phyloP scores from a whole-genome alignment of 2,329 filamentous ascomycete genomes.

The Cercospora berteroae region DNA sequence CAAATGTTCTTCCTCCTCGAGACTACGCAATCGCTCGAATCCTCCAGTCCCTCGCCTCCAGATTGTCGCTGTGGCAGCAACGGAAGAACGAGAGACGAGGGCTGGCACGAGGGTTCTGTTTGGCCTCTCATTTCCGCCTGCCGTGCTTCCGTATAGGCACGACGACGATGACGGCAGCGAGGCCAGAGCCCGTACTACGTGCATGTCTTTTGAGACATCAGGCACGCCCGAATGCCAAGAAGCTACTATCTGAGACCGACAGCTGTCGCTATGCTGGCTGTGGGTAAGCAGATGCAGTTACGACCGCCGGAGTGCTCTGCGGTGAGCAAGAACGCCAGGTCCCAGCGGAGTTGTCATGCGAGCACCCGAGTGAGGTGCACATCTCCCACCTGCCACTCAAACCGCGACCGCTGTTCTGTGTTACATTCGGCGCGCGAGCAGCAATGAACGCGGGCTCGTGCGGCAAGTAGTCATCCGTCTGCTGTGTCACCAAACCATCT shows the following conservation, averaged over 20 bases:
- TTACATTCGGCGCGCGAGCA: conserved; percentile 8
- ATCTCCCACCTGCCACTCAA: background rate
- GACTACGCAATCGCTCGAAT: background rate
- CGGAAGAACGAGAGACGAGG: conserved; percentile 2
- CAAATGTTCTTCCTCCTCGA: background rate
- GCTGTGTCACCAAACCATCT: conserved; percentile 16
- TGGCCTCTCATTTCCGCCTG: conserved; percentile 14
- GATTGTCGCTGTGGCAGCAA: background rate
- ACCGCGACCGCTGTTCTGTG: conserved; percentile 14
- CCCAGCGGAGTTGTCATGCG: background rate
- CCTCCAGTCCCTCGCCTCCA: background rate
- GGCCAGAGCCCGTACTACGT: background rate
- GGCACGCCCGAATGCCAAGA: background rate
- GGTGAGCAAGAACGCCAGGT: background rate
- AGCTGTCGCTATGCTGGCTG: background rate
- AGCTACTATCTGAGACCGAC: background rate
- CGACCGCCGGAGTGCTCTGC: background rate
- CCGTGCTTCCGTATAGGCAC: conserved; percentile 7
- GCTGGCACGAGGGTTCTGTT: conserved; percentile 1
- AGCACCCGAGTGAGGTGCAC: background rate
- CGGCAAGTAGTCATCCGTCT: conserved; percentile 11
- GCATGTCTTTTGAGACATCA: background rate
- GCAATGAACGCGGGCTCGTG: conserved; percentile 8
- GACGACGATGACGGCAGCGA: background rate
- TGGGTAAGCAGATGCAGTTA: background rate